Evolutionary conservation across 257 asterid genomes (phyloP).

Genomic region (Voacanga thouarsii): DNA sequence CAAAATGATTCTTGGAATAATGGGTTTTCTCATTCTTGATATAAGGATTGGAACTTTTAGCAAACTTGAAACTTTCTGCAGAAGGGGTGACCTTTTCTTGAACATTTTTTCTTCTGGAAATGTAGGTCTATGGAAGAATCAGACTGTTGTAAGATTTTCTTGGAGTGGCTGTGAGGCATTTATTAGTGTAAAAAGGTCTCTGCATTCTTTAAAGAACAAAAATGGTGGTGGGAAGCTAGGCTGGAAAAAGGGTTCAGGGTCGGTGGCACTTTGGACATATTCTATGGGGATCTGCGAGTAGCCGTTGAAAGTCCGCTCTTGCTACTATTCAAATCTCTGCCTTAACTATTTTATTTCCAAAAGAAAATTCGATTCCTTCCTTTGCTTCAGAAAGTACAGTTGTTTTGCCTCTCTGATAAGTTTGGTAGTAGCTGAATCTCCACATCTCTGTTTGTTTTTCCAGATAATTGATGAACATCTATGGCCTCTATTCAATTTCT

Average conservation of each 20-base stretch:
- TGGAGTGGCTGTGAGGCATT: constrained; percentile 18
- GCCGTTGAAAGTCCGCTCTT: constrained; percentile 33
- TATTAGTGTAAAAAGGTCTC: constrained; percentile 11
- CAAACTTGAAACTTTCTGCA: constrained; percentile 38
- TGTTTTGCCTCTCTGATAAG: neutral
- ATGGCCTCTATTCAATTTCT: neutral
- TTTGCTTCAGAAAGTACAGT: neutral
- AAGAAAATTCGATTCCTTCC: constrained; percentile 16
- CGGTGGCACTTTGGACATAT: constrained; percentile 29
- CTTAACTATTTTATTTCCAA: neutral
- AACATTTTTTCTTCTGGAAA: constrained; percentile 32
- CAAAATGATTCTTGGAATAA: constrained; percentile 26
- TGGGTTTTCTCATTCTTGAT: constrained; percentile 50
- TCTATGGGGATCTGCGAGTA: constrained; percentile 21
- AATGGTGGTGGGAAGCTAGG: constrained; percentile 19
- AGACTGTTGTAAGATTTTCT: neutral
- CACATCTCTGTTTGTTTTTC: constrained; percentile 8
- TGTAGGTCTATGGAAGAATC: neutral
- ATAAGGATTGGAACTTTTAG: constrained; percentile 40
- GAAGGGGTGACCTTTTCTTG: constrained; percentile 37
- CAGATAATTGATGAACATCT: neutral
- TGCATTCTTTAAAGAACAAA: neutral
- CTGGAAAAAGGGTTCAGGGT: constrained; percentile 29
- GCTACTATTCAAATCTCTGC: constrained; percentile 7
- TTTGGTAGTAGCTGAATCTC: neutral